Evolutionary conservation across 257 asterid genomes (phyloP).

Genomic region (Ocimum tenuiflorum): DNA sequence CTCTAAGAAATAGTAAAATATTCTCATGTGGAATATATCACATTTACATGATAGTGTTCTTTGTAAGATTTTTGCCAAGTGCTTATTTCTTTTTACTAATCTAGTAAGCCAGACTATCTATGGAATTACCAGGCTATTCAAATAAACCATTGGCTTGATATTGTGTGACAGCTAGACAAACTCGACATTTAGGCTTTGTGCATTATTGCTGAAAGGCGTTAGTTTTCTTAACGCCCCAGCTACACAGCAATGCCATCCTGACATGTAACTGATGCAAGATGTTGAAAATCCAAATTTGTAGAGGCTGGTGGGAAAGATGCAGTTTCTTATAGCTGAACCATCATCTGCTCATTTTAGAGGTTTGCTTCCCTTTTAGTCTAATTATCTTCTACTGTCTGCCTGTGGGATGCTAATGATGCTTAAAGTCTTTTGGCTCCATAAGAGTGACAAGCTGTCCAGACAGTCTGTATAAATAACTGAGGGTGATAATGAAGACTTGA

Average conservation of each 20-base stretch:
- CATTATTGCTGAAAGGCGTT: conserved; percentile 5
- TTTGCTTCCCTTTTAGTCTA: conserved; percentile 7
- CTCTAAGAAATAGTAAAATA: too few species aligned
- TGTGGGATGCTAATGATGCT: background rate
- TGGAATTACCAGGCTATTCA: too few species aligned
- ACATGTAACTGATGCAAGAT: conserved; percentile 1
- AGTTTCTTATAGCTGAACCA: conserved; percentile 15
- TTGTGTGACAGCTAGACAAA: too few species aligned
- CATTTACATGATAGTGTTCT: too few species aligned
- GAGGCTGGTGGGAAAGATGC: conserved; percentile 4
- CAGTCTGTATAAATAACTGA: too few species aligned
- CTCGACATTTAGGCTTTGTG: conserved; percentile 4
- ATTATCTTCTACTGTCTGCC: background rate
- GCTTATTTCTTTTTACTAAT: too few species aligned
- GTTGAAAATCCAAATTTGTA: conserved; percentile 3
- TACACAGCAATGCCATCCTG: background rate
- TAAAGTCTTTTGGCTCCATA: background rate
- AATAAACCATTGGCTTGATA: too few species aligned
- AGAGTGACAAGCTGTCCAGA: too few species aligned
- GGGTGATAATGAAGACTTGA: too few species aligned
- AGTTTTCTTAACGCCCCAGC: conserved; percentile 3
- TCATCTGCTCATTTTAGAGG: conserved; percentile 13
- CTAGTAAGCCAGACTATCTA: too few species aligned
- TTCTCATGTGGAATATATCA: too few species aligned
- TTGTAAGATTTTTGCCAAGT: too few species aligned